phyloP scores from a whole-genome alignment of 2,329 filamentous ascomycete genomes.

The Ampelomyces quisqualis region DNA sequence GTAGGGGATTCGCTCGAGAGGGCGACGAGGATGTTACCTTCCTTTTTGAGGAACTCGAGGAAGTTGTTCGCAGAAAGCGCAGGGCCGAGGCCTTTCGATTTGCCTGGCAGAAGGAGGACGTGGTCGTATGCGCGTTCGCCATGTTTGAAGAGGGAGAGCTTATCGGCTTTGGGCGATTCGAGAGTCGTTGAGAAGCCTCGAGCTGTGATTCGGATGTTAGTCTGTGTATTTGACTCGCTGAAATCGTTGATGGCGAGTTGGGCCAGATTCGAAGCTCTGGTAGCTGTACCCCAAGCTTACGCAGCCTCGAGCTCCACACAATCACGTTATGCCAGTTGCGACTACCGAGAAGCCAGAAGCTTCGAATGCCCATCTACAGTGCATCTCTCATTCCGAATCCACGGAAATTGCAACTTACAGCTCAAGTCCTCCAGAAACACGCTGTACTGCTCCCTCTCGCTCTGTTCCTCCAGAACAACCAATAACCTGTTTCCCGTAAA shows the following conservation, averaged over 20 bases:
- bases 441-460: slow-evolving; percentile 79
- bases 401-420: slow-evolving; percentile 51
- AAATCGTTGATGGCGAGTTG: too few relatives aligned
- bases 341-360: neutral
- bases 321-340: neutral
- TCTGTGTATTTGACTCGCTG: too few relatives aligned
- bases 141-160: slow-evolving; percentile 76
- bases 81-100: slow-evolving; percentile 90
- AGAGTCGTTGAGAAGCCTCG: slow-evolving; percentile 81
- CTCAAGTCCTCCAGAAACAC: slow-evolving; percentile 74
- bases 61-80: slow-evolving; percentile 82
- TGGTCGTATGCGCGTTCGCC: slow-evolving; percentile 92
- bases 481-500: slow-evolving; percentile 76
- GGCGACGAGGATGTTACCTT: slow-evolving; percentile 87
- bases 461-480: slow-evolving; percentile 79
- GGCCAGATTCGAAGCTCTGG: neutral
- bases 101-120: slow-evolving; percentile 81
- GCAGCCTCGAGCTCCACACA: slow-evolving; percentile 4
- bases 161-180: slow-evolving; percentile 58
- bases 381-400: neutral
- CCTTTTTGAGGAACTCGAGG: slow-evolving; percentile 85
- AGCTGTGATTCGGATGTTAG: slow-evolving; percentile 52
- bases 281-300: slow-evolving; percentile 16
- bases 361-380: neutral
- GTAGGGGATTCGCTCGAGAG: slow-evolving; percentile 72